Evolutionary conservation across 2,329 filamentous ascomycete species (phyloP).

Genomic region (Alternaria sp.): DNA sequence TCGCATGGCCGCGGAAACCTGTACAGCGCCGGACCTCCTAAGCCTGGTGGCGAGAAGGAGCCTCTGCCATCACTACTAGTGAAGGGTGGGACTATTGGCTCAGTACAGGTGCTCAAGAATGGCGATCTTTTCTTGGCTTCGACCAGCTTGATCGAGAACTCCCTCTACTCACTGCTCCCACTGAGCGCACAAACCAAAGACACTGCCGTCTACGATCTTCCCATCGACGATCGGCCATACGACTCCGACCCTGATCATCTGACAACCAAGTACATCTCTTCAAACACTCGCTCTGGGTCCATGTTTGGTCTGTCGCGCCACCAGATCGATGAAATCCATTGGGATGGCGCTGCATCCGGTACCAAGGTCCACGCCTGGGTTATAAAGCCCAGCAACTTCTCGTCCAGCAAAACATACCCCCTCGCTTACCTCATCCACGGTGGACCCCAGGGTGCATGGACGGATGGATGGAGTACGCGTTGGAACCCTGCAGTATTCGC

Average conservation of each 20-base stretch:
- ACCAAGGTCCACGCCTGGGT: conserved; percentile 75
- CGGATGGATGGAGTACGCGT: conserved; percentile 76
- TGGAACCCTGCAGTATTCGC: conserved; percentile 90
- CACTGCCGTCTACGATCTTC: conserved; percentile 24
- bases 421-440: conserved; percentile 82
- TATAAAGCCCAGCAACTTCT: conserved; percentile 68
- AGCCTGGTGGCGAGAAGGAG: conserved; percentile 15
- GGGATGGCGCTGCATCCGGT: conserved; percentile 63
- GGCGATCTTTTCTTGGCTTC: conserved; percentile 68
- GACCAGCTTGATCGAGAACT: conserved; percentile 75
- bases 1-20: conserved; percentile 70
- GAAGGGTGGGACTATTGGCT: conserved; percentile 42
- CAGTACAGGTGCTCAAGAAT: conserved; percentile 60
- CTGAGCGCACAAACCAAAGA: conserved; percentile 22
- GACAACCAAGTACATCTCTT: conserved; percentile 59
- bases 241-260: conserved; percentile 31
- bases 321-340: conserved; percentile 74
- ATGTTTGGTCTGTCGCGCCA: conserved; percentile 68
- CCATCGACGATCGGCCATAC: conserved; percentile 27
- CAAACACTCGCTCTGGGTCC: conserved; percentile 69
- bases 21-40: conserved; percentile 45
- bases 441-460: conserved; percentile 79
- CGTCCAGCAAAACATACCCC: conserved; percentile 75
- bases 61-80: conserved; percentile 37
- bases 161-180: conserved; percentile 67